A percentile compares a stretch with the other conserved stretches of the same genome.
These are phyloP conservation scores for Fusarium incarnatum DNA, from an alignment of 2,329 filamentous ascomycete genomes.

Conservation along the genomic window DNA sequence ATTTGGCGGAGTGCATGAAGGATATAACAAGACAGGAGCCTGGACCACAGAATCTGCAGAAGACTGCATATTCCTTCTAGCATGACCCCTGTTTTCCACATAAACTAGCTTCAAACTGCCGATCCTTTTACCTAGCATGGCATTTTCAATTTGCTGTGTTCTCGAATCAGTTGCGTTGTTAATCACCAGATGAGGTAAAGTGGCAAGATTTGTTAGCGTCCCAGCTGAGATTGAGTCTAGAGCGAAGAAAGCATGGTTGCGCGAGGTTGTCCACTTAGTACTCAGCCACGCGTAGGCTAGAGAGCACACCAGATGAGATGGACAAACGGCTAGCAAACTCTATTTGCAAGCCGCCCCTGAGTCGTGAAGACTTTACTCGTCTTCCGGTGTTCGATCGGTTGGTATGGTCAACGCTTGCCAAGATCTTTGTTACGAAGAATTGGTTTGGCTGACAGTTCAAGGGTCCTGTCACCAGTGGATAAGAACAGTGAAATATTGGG, in stretches of 20 bases:
- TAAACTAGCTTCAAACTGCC: conserved; percentile 1
- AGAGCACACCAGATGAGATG: not conserved
- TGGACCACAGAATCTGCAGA: conserved; percentile 14
- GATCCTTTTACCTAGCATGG: conserved; percentile 10
- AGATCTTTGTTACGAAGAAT: not conserved
- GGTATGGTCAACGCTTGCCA: not conserved
- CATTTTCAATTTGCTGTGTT: not conserved
- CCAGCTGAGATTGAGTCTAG: not conserved
- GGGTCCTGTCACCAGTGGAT: not conserved
- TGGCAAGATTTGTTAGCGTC: not conserved
- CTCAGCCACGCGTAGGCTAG: not conserved
- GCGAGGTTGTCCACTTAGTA: not conserved
- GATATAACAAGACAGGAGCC: conserved; percentile 11
- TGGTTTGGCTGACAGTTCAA: not conserved
- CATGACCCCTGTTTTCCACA: conserved; percentile 8
- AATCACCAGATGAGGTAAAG: not conserved
- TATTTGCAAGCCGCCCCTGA: conserved; percentile 1
- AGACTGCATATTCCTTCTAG: not conserved
- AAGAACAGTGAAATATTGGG: not conserved
- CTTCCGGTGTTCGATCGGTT: not conserved
- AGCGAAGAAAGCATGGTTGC: not conserved
- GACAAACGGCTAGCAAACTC: conserved; percentile 9
- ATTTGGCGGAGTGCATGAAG: not conserved
- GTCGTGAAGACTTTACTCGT: not conserved
- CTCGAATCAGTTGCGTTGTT: not conserved